phyloP scores from a whole-genome alignment of 1,284 basidiomycete species.

The Ceratobasidium sp. region DNA sequence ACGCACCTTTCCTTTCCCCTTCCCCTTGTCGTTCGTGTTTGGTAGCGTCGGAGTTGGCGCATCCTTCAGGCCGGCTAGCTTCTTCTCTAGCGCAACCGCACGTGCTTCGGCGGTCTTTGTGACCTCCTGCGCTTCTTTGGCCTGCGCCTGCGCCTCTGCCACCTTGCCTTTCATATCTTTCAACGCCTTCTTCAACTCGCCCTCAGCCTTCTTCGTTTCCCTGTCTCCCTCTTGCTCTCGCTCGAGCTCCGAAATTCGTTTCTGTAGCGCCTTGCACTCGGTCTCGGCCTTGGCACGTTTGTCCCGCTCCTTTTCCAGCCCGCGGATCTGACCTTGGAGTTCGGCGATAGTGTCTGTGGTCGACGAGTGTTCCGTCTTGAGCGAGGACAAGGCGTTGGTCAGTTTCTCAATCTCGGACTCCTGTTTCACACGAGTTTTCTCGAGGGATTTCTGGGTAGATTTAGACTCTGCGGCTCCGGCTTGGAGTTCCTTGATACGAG shows the following conservation, averaged over 20 bases:
- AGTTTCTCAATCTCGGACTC: slow-evolving; percentile 37
- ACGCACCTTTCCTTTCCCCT: slow-evolving; percentile 25
- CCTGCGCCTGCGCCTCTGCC: slow-evolving; percentile 14
- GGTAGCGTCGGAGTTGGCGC: neutral
- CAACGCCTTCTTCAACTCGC: slow-evolving; percentile 25
- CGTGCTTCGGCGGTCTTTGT: slow-evolving; percentile 13
- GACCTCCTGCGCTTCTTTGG: slow-evolving; percentile 17
- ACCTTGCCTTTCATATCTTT: slow-evolving; percentile 32
- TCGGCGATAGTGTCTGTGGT: slow-evolving; percentile 15
- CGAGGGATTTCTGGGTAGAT: slow-evolving; percentile 23
- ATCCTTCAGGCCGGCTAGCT: slow-evolving; percentile 12
- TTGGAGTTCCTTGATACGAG: slow-evolving; percentile 19
- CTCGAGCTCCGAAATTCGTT: slow-evolving; percentile 22
- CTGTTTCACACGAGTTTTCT: slow-evolving; percentile 31
- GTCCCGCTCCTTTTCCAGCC: slow-evolving; percentile 35
- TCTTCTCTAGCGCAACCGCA: slow-evolving; percentile 13
- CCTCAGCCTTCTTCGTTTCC: slow-evolving; percentile 22
- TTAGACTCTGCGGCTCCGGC: slow-evolving; percentile 10
- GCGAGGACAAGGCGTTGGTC: neutral
- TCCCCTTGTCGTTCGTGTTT: slow-evolving; percentile 12
- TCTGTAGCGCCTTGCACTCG: slow-evolving; percentile 21
- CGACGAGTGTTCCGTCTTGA: slow-evolving; percentile 16
- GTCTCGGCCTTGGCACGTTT: slow-evolving; percentile 30
- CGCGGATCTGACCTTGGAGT: slow-evolving; percentile 17
- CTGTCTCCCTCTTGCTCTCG: slow-evolving; percentile 1